Evolutionary conservation across 805 yeast species (phyloP), one percentile per base, ranked within the genome.

Genomic region (Brettanomyces nanus): DNA sequence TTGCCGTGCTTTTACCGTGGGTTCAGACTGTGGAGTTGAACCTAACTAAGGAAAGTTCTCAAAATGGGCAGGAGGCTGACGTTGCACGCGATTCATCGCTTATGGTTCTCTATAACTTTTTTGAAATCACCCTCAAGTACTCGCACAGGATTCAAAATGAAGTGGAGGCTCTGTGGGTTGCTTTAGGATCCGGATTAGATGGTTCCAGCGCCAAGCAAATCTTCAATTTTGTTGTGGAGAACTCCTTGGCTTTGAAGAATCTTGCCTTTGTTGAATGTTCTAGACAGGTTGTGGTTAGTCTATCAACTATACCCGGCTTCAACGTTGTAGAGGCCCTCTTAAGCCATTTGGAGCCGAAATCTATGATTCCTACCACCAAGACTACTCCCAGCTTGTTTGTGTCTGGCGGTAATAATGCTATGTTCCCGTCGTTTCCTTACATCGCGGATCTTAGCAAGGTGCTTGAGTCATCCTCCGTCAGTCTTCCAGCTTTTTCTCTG

Each of bases 141-240:
- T 76, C 89, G 36, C 79, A 80, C 33, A 22, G 15, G 6, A 76
- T 85, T 47, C 85, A 85, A 31, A 82, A 81, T 49, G 97, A 87
- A 49, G 85, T 92, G 9, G 97, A 89, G 56, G 95, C 95, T 0
- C 59, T 92, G 18, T 92, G 99, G 99, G 86, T 85, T 4, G 90
- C 97, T 0, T 64, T 92, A n/a, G 95, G 94, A 1, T 75, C 73
- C 35, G 85, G 82, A 4, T 70, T 73, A n/a, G 70, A 74, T 21
- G 69, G 73, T 22, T 68, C 64, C n/a, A 87, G 90, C 49, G 79
- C 80, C 17, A 77, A 77, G 32, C 77, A 75, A 2, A 82, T 86
- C 17, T 60, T 85, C 51, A 82, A 79, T 32, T 92, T 77, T 52
- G 65, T 86, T 31, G 65, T 85, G 32, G 69, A 68, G 18, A 75